phyloP scores from a whole-genome alignment of 176 grass and related monocot genomes.

The Eragrostis curvula region DNA sequence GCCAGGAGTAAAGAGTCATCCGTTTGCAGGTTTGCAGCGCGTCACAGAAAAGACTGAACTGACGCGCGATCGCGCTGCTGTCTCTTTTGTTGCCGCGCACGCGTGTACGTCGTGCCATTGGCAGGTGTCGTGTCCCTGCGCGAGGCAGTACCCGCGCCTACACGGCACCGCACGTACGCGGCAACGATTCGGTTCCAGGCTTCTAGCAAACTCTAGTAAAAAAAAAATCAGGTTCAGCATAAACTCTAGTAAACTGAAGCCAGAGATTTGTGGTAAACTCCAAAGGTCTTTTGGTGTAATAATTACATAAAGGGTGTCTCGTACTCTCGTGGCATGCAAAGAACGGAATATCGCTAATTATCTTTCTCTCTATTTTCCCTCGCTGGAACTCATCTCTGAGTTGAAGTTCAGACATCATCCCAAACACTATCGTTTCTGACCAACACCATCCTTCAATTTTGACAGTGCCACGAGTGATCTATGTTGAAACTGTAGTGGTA shows the following conservation, averaged over 20 bases:
- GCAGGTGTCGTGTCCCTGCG: neutral
- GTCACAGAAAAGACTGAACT: neutral
- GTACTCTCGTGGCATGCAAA: neutral
- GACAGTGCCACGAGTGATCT: constrained; percentile 9
- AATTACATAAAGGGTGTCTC: neutral
- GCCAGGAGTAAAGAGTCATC: neutral
- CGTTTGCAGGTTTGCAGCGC: neutral
- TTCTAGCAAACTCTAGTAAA: neutral
- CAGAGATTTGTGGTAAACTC: neutral
- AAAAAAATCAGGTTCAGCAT: constrained; percentile 5
- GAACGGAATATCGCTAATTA: neutral
- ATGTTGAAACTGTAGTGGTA: constrained; percentile 9
- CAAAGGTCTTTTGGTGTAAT: neutral
- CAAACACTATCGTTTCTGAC: neutral
- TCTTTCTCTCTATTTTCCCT: too few species aligned
- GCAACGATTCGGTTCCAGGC: neutral
- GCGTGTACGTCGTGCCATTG: too few species aligned
- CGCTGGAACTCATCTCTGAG: too few species aligned
- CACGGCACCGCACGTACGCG: constrained; percentile 33
- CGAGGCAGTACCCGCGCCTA: neutral
- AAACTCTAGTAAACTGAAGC: neutral
- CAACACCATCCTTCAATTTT: neutral
- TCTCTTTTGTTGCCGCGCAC: too few species aligned
- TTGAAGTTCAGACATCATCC: too few species aligned
- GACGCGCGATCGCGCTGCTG: neutral